Percentiles rank a stretch among this genome's conserved stretches.
Evolutionary conservation across 1,284 basidiomycete species (phyloP).

Genomic region (Leccinum subrobustum): DNA sequence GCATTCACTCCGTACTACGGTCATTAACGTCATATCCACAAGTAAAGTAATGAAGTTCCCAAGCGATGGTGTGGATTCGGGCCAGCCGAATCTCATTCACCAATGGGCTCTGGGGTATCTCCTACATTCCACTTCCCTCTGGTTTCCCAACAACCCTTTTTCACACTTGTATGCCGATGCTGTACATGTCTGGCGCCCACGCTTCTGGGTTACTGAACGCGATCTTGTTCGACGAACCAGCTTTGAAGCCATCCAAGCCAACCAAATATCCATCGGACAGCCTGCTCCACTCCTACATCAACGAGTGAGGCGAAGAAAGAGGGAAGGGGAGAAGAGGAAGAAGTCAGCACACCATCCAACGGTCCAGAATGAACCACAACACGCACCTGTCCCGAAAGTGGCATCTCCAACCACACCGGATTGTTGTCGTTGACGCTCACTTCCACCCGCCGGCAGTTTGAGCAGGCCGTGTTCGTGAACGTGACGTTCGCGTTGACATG

Average conservation of each 20-base stretch:
- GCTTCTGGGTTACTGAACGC: slow-evolving; percentile 7
- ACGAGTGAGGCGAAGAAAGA: not conserved
- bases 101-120: not conserved
- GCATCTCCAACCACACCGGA: slow-evolving; percentile 7
- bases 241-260: slow-evolving; percentile 9
- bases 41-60: no score
- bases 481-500: slow-evolving; percentile 16
- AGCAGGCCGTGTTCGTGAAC: slow-evolving; percentile 6
- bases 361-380: not conserved
- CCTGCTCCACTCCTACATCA: slow-evolving; percentile 8
- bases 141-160: not conserved
- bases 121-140: not conserved
- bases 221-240: slow-evolving; percentile 7
- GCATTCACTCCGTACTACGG: no score
- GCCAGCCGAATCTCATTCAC: no score
- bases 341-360: not conserved
- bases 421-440: slow-evolving; percentile 5
- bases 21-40: no score
- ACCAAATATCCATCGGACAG: slow-evolving; percentile 6
- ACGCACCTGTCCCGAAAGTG: slow-evolving; percentile 15
- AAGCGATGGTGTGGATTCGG: no score
- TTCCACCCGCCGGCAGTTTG: slow-evolving; percentile 12
- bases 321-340: not conserved
- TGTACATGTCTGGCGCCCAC: slow-evolving; percentile 13
- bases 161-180: slow-evolving; percentile 4